Conservation (phyloP, 2,329 filamentous ascomycete genomes). For the Cercospora sesami region DNA sequence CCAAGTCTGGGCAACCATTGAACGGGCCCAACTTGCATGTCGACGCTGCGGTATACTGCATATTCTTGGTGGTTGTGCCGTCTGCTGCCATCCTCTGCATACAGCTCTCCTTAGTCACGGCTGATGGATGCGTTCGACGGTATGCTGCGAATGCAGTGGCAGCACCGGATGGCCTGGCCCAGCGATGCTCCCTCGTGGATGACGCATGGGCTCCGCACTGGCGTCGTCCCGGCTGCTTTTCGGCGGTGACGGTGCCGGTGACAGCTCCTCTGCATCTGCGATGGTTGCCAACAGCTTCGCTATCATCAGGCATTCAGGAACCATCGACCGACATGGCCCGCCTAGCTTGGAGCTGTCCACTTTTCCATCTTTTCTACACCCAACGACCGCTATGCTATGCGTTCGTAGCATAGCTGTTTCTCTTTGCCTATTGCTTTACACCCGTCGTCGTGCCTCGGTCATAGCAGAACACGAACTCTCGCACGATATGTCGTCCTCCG, state of each 20-base stretch:
- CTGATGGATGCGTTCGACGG: neutral
- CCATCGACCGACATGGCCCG: neutral
- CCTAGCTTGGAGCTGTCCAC: constrained; percentile 8
- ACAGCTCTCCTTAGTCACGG: neutral
- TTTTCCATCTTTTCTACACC: neutral
- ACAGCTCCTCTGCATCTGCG: constrained; percentile 6
- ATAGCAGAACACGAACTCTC: neutral
- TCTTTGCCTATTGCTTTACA: neutral
- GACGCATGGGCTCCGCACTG: constrained; percentile 5
- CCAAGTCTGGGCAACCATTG: constrained; percentile 3
- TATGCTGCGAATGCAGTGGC: neutral
- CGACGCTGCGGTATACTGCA: neutral
- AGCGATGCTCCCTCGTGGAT: constrained; percentile 3
- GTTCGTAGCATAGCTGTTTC: neutral
- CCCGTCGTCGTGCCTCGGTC: neutral
- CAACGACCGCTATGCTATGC: neutral
- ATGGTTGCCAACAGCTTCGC: neutral
- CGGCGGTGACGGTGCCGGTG: constrained; percentile 1
- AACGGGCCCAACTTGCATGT: neutral
- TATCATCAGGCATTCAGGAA: constrained; percentile 4
- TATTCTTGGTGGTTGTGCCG: neutral
- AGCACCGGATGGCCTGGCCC: neutral
- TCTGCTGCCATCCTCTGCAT: neutral
- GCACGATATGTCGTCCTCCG: constrained; percentile 1
- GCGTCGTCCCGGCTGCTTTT: constrained; percentile 5